These are phyloP conservation scores for Ophiostoma quercus DNA, from an alignment of 2,329 filamentous ascomycete species.

Conservation along the genomic window DNA sequence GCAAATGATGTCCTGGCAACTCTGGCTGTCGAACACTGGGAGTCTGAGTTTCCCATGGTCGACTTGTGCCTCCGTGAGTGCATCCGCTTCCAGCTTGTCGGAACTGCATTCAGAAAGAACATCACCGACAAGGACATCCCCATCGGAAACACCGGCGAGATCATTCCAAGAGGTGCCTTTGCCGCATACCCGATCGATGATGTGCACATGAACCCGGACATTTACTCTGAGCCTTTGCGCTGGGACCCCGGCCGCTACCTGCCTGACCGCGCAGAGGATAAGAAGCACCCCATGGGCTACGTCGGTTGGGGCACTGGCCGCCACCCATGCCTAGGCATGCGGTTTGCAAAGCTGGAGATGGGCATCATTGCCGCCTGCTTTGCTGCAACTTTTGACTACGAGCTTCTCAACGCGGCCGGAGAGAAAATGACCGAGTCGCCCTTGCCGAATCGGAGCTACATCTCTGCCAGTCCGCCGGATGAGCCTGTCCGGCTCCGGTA, in stretches of 20 bases:
- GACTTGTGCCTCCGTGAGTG: slow-evolving; percentile 50
- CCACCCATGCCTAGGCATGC: slow-evolving; percentile 34
- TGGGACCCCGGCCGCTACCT: slow-evolving; percentile 50
- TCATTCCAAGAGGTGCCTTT: slow-evolving; percentile 46
- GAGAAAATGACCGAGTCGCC: slow-evolving; percentile 33
- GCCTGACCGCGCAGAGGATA: slow-evolving; percentile 44
- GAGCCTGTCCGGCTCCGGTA: slow-evolving; percentile 37
- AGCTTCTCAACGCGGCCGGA: slow-evolving; percentile 39
- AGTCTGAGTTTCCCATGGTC: slow-evolving; percentile 48
- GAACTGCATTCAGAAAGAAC: slow-evolving; percentile 50
- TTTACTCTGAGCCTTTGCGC: slow-evolving; percentile 45
- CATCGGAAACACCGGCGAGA: slow-evolving; percentile 37
- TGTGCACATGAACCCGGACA: slow-evolving; percentile 42
- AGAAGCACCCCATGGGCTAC: slow-evolving; percentile 31
- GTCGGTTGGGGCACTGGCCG: slow-evolving; percentile 37
- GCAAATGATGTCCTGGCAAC: slow-evolving; percentile 38
- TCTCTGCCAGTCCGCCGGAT: slow-evolving; percentile 39
- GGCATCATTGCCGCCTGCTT: slow-evolving; percentile 47
- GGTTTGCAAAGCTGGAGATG: slow-evolving; percentile 51
- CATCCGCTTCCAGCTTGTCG: slow-evolving; percentile 47
- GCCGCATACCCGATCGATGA: slow-evolving; percentile 46
- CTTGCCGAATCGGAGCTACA: slow-evolving; percentile 35
- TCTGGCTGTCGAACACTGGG: slow-evolving; percentile 51
- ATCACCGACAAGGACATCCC: slow-evolving; percentile 41
- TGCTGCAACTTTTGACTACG: slow-evolving; percentile 45